phyloP scores from a whole-genome alignment of 2,329 filamentous ascomycete genomes.

The Aspergillus jensenii region DNA sequence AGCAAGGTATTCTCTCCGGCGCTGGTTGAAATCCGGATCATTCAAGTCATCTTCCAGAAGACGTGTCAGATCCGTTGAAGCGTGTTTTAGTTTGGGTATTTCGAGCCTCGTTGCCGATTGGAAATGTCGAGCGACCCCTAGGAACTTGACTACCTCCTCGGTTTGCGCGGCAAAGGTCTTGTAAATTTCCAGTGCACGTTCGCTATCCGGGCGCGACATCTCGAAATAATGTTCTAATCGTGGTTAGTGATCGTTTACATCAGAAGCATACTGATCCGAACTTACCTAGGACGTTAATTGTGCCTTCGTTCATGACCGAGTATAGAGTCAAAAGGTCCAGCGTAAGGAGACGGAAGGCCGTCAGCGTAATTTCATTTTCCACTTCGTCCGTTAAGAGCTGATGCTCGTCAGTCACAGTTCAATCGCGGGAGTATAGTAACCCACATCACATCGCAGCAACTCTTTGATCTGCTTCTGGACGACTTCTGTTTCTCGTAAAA shows the following conservation, averaged over 20 bases:
- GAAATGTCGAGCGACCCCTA: slow-evolving; percentile 82
- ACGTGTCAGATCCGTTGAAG: slow-evolving; percentile 83
- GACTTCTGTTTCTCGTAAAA: slow-evolving; percentile 85
- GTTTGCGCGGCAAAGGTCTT: slow-evolving; percentile 89
- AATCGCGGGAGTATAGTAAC: slow-evolving; percentile 33
- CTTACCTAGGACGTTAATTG: slow-evolving; percentile 93
- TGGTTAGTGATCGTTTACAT: slow-evolving; percentile 7
- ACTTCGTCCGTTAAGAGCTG: slow-evolving; percentile 83
- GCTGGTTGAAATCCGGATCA: slow-evolving; percentile 92
- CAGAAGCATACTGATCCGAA: not conserved
- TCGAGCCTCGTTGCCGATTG: slow-evolving; percentile 90
- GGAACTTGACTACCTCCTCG: slow-evolving; percentile 85
- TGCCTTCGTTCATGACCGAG: slow-evolving; percentile 92
- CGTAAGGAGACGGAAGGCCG: slow-evolving; percentile 87
- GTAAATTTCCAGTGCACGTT: slow-evolving; percentile 88
- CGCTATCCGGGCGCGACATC: slow-evolving; percentile 91
- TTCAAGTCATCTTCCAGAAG: slow-evolving; percentile 93
- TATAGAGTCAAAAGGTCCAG: slow-evolving; percentile 87
- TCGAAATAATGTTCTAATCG: slow-evolving; percentile 88
- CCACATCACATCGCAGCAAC: slow-evolving; percentile 83
- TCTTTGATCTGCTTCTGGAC: slow-evolving; percentile 86
- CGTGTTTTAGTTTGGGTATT: slow-evolving; percentile 96
- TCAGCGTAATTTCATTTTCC: slow-evolving; percentile 95
- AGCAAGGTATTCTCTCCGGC: slow-evolving; percentile 85
- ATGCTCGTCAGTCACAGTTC: slow-evolving; percentile 14